Evolutionary conservation across 768 basidiomycete species (phyloP).

Genomic region (Crassisporium funariophilum): DNA sequence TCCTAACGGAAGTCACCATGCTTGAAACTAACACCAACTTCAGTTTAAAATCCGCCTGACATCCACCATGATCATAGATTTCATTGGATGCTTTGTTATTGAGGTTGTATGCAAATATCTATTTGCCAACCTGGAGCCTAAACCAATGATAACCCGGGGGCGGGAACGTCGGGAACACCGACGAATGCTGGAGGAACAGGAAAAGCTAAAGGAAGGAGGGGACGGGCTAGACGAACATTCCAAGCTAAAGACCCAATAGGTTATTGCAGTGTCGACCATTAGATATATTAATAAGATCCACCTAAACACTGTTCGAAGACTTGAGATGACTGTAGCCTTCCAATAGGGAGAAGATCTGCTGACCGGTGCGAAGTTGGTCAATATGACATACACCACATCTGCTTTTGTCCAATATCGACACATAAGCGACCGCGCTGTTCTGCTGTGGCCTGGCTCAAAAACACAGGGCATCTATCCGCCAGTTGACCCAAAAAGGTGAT

Average conservation of each 20-base stretch:
- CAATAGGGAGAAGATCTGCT: too few species aligned
- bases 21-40: background rate
- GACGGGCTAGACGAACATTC: background rate
- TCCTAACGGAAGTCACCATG: background rate
- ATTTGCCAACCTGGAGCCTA: conserved; percentile 89
- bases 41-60: conserved; percentile 88
- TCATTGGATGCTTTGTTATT: conserved; percentile 83
- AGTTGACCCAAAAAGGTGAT: too few species aligned
- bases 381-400: too few species aligned
- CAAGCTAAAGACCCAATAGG: conserved; percentile 19
- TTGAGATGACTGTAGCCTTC: too few species aligned
- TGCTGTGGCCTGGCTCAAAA: too few species aligned
- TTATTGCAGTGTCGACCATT: too few species aligned
- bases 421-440: too few species aligned
- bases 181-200: conserved; percentile 32
- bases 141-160: conserved; percentile 80
- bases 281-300: too few species aligned
- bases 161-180: conserved; percentile 75
- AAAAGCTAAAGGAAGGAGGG: conserved; percentile 12
- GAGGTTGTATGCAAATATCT: conserved; percentile 82
- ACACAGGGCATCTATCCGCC: too few species aligned
- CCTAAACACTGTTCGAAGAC: too few species aligned
- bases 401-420: too few species aligned
- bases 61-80: conserved; percentile 82
- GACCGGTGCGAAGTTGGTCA: too few species aligned